Evolutionary conservation across 1,139 yeast genomes (phyloP).

Genomic region (Hanseniaspora gamundiae): DNA sequence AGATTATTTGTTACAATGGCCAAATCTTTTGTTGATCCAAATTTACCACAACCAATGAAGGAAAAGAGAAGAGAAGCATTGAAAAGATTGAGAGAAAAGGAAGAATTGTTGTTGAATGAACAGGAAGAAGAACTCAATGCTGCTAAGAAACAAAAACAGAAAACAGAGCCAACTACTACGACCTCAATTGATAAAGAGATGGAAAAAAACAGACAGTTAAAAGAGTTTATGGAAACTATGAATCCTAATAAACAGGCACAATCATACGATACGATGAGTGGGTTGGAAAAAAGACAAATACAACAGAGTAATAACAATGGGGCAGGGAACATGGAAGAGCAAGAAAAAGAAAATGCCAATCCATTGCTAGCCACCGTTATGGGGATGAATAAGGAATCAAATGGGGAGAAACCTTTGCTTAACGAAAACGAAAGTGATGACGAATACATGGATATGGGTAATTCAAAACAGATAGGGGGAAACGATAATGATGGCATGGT

Average conservation of each 20-base stretch:
- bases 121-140: conserved; percentile 34
- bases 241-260: conserved; percentile 45
- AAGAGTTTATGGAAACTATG: conserved; percentile 75
- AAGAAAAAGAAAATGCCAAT: conserved; percentile 18
- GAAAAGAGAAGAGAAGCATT: conserved; percentile 48
- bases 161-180: conserved; percentile 18
- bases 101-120: conserved; percentile 34
- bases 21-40: conserved; percentile 71
- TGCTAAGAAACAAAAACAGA: conserved; percentile 20
- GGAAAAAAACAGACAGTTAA: conserved; percentile 51
- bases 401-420: conserved; percentile 25
- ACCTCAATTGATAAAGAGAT: conserved; percentile 41
- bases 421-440: conserved; percentile 49
- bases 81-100: conserved; percentile 41
- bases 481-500: conserved; percentile 25
- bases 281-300: conserved; percentile 16
- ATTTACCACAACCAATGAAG: conserved; percentile 61
- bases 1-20: conserved; percentile 71
- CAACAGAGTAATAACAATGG: conserved; percentile 51
- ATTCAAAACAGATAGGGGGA: conserved; percentile 21
- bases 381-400: conserved; percentile 21
- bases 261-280: conserved; percentile 12
- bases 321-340: conserved; percentile 20
- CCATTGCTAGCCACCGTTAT: conserved; percentile 28
- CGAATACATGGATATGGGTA: conserved; percentile 41